Conservation (phyloP, 371 early-diverging fungal species). For the Dentiscutata heterogama region DNA sequence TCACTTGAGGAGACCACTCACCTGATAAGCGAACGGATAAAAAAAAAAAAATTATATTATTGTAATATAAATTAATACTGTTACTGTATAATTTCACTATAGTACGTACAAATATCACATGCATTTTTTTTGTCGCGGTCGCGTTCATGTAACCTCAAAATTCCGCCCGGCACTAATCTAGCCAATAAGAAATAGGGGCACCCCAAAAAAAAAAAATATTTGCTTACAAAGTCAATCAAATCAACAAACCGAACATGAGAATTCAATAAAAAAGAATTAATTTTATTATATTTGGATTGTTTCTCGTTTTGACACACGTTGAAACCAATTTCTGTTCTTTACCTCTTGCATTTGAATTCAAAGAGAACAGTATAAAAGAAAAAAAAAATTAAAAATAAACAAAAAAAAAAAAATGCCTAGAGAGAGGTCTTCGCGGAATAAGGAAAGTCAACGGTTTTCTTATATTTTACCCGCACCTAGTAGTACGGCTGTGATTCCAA, state of each 20-base stretch:
- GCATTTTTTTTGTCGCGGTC: neutral
- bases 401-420: neutral
- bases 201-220: conserved; percentile 12
- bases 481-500: neutral
- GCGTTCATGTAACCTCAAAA: conserved; percentile 2
- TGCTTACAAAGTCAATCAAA: neutral
- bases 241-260: too few species aligned
- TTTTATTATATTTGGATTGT: neutral
- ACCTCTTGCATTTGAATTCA: neutral
- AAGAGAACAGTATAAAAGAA: neutral
- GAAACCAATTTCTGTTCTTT: neutral
- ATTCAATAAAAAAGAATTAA: neutral
- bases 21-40: neutral
- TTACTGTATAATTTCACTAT: neutral
- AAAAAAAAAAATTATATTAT: neutral
- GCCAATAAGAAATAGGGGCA: too few species aligned
- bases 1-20: neutral
- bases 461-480: neutral
- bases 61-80: neutral
- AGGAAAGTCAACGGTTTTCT: neutral
- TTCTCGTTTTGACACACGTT: neutral
- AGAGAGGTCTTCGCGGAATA: neutral
- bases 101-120: neutral
- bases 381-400: too few species aligned
- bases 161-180: too few species aligned